phyloP scores from a whole-genome alignment of 495 filamentous ascomycete genomes.

The Staphylotrichum tortipilum region DNA sequence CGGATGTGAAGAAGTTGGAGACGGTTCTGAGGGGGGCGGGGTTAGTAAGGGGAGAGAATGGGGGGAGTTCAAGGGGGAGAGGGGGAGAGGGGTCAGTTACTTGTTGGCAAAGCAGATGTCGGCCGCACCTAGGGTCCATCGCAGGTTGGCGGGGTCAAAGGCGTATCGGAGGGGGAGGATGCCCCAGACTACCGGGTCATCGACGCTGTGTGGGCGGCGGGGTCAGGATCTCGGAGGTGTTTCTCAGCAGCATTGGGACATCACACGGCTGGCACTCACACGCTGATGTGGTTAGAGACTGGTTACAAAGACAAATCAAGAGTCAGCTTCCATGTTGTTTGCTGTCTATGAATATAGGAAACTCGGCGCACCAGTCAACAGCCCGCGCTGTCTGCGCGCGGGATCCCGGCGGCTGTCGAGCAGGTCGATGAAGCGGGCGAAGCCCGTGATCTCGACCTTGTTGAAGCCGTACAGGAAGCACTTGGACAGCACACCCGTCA shows the following conservation, averaged over 20 bases:
- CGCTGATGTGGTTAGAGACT: conserved; percentile 94
- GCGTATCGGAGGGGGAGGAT: conserved; percentile 63
- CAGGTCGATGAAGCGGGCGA: conserved; percentile 65
- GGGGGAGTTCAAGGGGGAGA: neutral
- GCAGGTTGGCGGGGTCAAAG: conserved; percentile 61
- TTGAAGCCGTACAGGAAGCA: conserved; percentile 44
- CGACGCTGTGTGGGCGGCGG: too few relatives aligned
- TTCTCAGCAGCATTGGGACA: too few relatives aligned
- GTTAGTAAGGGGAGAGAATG: neutral
- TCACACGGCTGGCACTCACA: conserved; percentile 56
- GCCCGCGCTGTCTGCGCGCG: conserved; percentile 59
- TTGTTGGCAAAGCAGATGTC: conserved; percentile 82
- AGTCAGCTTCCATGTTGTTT: too few relatives aligned
- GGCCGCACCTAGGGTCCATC: conserved; percentile 83
- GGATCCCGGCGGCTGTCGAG: conserved; percentile 64
- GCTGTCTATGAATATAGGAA: too few relatives aligned
- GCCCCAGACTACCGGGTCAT: conserved; percentile 93
- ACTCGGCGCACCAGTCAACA: conserved; percentile 65
- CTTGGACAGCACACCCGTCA: conserved; percentile 36
- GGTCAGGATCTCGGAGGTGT: too few relatives aligned
- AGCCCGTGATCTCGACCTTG: conserved; percentile 55
- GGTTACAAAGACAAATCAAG: too few relatives aligned
- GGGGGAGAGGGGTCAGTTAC: conserved; percentile 31
- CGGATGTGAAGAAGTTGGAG: conserved; percentile 66
- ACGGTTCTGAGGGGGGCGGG: conserved; percentile 35